Evolutionary conservation across 768 basidiomycete species (phyloP), one percentile per base, ranked within the genome.

Genomic region (Daedaleopsis sinensis): DNA sequence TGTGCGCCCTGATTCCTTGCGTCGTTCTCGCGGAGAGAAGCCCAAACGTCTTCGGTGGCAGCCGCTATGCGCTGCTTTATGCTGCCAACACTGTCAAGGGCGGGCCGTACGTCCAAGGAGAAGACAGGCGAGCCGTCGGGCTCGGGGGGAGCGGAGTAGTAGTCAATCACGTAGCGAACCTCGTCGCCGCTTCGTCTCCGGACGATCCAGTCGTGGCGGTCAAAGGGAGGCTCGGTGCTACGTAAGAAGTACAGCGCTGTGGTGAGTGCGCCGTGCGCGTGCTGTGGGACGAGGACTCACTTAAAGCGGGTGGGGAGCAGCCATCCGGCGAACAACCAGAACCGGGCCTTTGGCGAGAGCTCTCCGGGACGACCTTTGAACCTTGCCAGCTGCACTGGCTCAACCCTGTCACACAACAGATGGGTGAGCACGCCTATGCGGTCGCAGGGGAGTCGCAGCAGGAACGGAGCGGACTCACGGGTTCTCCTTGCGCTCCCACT

Each of bases 101-200:
- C 97, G 0, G 97, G 96, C 16, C 96, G 87, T 11, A 98, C 96
- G 72, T 99, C 97, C 27, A 99, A 82, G 9, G 89, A 89, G 76
- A 98, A 98, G 7, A 96, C 95, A 18, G 97, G 97, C 48, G 91
- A 91, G 9, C 96, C 96, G 66, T 97, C 91, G 9, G 86, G 81
- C 57, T 96, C 89, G 2, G 91, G 86, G 1, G 96, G 93, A 0
- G 94, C 94, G 50, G 93, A 91, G 75, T 98, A 98, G 77, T 99
- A 99, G 79, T 99, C 97, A 68, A 99, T 98, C 50, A 99, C 91
- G 75, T 99, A 96, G 71, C 93, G 90, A 54, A 94, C 89, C 74
- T 94, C 90, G 67, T 91, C 85, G 18, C 91, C 88, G 43, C 79
- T 78, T 36, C 89, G 87, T 54, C 96, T 88, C 35, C 90, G 90